phyloP scores from a whole-genome alignment of 257 asterid genomes.

The Striga asiatica region DNA sequence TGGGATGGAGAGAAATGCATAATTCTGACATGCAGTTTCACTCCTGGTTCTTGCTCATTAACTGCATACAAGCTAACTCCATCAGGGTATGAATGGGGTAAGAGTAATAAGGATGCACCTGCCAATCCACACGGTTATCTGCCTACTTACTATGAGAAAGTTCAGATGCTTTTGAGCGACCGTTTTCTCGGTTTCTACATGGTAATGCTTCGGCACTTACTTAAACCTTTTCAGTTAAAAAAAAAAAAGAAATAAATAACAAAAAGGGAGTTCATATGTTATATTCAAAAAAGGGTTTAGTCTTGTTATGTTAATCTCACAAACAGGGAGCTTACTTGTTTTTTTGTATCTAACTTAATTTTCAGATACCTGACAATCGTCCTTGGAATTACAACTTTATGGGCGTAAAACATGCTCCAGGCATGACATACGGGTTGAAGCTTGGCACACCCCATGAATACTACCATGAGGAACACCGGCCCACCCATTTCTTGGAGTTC shows the following conservation, averaged over 20 bases:
- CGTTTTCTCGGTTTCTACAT: constrained; percentile 96
- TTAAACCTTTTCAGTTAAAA: no score
- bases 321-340: no score
- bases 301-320: neutral
- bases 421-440: constrained; percentile 85
- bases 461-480: constrained; percentile 87
- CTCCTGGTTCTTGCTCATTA: constrained; percentile 94
- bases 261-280: no score
- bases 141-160: constrained; percentile 94
- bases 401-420: constrained; percentile 82
- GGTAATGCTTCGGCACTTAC: no score
- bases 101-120: constrained; percentile 76
- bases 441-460: constrained; percentile 83
- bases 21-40: constrained; percentile 92
- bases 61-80: constrained; percentile 94
- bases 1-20: constrained; percentile 99
- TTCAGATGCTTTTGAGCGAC: constrained; percentile 94
- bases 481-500: constrained; percentile 88
- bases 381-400: constrained; percentile 97
- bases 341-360: no score
- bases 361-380: constrained; percentile 84
- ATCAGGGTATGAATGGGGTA: constrained; percentile 97
- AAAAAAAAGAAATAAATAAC: no score
- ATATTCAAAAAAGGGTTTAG: no score
- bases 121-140: constrained; percentile 91